Evolutionary conservation across 2,329 filamentous ascomycete genomes (phyloP), one percentile per base, ranked within the genome.

Genomic region (Neonectria neomacrospora): DNA sequence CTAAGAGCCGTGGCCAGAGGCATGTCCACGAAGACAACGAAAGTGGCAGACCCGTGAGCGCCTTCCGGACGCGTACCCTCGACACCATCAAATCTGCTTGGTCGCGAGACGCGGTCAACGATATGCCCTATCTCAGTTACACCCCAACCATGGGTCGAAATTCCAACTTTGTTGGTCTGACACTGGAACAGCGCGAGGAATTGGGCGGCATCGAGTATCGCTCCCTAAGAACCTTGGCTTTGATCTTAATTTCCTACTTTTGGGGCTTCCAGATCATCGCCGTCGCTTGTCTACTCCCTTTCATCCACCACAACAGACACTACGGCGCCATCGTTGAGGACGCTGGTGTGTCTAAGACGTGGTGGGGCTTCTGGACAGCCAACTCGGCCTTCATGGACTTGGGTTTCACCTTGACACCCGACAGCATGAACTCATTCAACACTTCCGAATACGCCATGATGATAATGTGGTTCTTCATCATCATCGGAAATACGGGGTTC

Each of bases 181-280:
- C 91, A 0, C 91, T 97, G 69, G 93, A 96, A 67, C 94, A 99
- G 78, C 88, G 96, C 68, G 94, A 99, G 75, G 96, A 99, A 78
- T 81, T 99, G 2, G 96, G 96, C 11, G 96, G 96, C 20, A 97
- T 99, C 67, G 96, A 99, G 77, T 99, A 99, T 74, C 90, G 96
- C 6, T 92, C 95, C 0, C 78, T 99, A 64, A 96, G 97, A 77
- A 93, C 93, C 2, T 80, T 99, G 51, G 92, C 92, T 1, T 76
- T 93, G 28, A 89, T 98, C 30, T 82, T 98, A 20, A 84, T 91
- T 3, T 81, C 80, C 8, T 99, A 98, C 78, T 97, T 91, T 74
- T 87, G 93, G 75, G 90, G 91, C 1, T 97, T 97, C 71, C 92
- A 94, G 72, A 71, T 94, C 2, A 82, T 97, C 3, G 93, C 90